These are phyloP conservation scores for Daphne laureola DNA, from an alignment of 441 rosid genomes.

Conservation along the genomic window DNA sequence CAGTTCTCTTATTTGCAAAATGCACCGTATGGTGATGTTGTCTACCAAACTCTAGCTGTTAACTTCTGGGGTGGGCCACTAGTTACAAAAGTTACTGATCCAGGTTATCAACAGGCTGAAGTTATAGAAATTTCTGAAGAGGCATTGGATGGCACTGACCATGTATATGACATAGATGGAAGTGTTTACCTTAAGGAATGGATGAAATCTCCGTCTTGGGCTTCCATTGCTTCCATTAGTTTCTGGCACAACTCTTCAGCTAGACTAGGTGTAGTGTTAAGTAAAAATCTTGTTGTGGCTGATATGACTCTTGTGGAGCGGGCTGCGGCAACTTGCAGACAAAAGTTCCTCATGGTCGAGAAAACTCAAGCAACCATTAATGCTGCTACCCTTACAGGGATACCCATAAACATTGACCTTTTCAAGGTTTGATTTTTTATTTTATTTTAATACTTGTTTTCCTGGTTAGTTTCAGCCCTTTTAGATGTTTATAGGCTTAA, in stretches of 20 bases:
- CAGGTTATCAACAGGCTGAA: slow-evolving; percentile 28
- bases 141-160: slow-evolving; percentile 38
- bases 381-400: slow-evolving; percentile 89
- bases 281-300: slow-evolving; percentile 80
- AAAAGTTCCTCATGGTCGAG: slow-evolving; percentile 61
- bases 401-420: slow-evolving; percentile 95
- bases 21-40: slow-evolving; percentile 72
- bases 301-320: slow-evolving; percentile 67
- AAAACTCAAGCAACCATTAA: slow-evolving; percentile 94
- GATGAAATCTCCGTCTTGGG: slow-evolving; percentile 94
- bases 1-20: slow-evolving; percentile 77
- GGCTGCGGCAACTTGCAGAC: slow-evolving; percentile 61
- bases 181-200: slow-evolving; percentile 84
- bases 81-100: slow-evolving; percentile 41
- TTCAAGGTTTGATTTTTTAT: slow-evolving; percentile 57
- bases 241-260: slow-evolving; percentile 70
- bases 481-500: no score
- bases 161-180: slow-evolving; percentile 74
- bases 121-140: slow-evolving; percentile 30
- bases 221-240: slow-evolving; percentile 57
- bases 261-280: slow-evolving; percentile 60
- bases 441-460: not conserved
- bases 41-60: slow-evolving; percentile 78
- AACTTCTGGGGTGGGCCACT: slow-evolving; percentile 88
- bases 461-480: no score